Evolutionary conservation across 1,284 basidiomycete species (phyloP), one percentile per base, ranked within the genome.

Genomic region (Meripilus lineatus): DNA sequence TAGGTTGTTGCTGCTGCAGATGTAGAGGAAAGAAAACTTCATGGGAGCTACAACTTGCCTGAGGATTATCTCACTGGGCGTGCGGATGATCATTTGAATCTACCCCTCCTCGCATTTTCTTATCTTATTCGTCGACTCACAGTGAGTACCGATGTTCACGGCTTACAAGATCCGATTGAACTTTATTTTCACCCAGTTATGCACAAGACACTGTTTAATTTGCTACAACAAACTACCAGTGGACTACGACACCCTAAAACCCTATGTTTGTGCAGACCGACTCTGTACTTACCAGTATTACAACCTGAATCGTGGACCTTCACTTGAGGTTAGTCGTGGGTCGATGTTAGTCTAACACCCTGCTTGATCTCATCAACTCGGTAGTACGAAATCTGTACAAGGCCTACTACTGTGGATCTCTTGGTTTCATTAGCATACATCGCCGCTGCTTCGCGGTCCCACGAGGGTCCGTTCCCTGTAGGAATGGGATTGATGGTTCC

Each of bases 261-360:
- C 81, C 4, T 83, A 82, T 52, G 79, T 83, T 13, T 84, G 81
- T 54, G 67, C 73, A 45, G 69, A 69, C 11, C 73, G 71, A 47
- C 64, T 84, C 2, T 84, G 81, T 56, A 64, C 72, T 2, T 83
- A 80, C 53, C 80, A 80, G 51, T 84, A 80, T 51, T 83, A 81
- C 53, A 64, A 70, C 8, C 59, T 79, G 32, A 80, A 79, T 48
- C 67, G 74, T 17, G 80, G 80, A 0, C 74, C 78, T 3, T 81
- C 79, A 13, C 68, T 83, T 14, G 81, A 83, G 68, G 81, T 79
- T 54, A 10, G 66, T 51, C n/a, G n/a, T n/a, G n/a, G n/a, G n/a
- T n/a, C n/a, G n/a, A n/a, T n/a, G n/a, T n/a, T n/a, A n/a, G n/a
- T n/a, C n/a, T n/a, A n/a, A n/a, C n/a, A n/a, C n/a, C n/a, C n/a